These are phyloP conservation scores for Zygoascus sp. DNA, from an alignment of 1,139 yeast species.

Conservation along the genomic window DNA sequence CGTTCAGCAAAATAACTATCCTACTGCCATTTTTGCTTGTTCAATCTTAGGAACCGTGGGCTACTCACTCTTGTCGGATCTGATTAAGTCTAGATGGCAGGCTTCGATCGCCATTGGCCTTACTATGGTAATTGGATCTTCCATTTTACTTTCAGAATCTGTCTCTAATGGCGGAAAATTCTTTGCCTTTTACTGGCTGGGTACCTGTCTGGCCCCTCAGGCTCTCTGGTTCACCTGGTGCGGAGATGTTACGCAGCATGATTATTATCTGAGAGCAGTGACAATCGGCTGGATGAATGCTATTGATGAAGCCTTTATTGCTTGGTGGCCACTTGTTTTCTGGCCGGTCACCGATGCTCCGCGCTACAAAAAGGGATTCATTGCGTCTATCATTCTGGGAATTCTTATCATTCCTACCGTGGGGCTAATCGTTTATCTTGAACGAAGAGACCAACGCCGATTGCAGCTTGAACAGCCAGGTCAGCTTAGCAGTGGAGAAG, in stretches of 20 bases:
- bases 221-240: constrained; percentile 23
- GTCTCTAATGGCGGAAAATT: constrained; percentile 18
- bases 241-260: constrained; percentile 20
- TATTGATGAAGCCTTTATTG: constrained; percentile 20
- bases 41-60: constrained; percentile 18
- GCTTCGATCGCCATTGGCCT: constrained; percentile 21
- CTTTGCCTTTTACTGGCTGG: constrained; percentile 19
- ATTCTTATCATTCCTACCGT: constrained; percentile 20
- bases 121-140: constrained; percentile 18
- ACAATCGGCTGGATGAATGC: constrained; percentile 23
- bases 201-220: constrained; percentile 21
- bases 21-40: constrained; percentile 18
- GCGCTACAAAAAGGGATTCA: constrained; percentile 16
- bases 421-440: constrained; percentile 18
- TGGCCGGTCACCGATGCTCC: constrained; percentile 23
- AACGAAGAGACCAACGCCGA: constrained; percentile 14
- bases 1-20: constrained; percentile 19
- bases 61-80: constrained; percentile 19
- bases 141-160: constrained; percentile 14
- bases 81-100: constrained; percentile 19
- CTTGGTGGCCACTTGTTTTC: constrained; percentile 22
- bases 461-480: background rate
- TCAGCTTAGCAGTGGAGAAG: background rate
- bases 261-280: constrained; percentile 18
- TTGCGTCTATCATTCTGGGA: constrained; percentile 17